Evolutionary conservation across 352 stramenopile genomes (phyloP).

Genomic region (Halophytophthora polymorphica): DNA sequence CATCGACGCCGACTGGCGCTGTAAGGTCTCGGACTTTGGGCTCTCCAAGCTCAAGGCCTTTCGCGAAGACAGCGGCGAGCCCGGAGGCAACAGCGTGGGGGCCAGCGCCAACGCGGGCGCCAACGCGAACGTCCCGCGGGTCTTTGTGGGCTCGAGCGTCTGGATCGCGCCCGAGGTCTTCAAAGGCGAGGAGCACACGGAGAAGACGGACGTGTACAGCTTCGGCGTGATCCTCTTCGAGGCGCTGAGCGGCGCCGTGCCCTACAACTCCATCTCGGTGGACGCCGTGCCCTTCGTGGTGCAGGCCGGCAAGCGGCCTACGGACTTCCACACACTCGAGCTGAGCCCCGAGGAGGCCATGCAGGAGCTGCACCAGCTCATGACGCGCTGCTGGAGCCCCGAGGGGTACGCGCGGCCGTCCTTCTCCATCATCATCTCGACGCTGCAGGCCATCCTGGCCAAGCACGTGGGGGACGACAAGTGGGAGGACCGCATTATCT

Average conservation of each 20-base stretch:
- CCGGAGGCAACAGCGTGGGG: constrained; percentile 4
- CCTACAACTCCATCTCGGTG: constrained; percentile 76
- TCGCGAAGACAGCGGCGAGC: constrained; percentile 49
- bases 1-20: constrained; percentile 85
- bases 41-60: constrained; percentile 85
- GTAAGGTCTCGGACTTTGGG: constrained; percentile 90
- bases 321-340: constrained; percentile 67
- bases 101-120: constrained; percentile 9
- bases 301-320: constrained; percentile 72
- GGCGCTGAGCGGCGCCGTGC: constrained; percentile 52
- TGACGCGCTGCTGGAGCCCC: constrained; percentile 76
- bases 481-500: constrained; percentile 85
- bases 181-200: constrained; percentile 80
- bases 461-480: constrained; percentile 73
- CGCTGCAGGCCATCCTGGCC: constrained; percentile 60
- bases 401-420: constrained; percentile 67
- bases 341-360: constrained; percentile 44
- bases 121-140: constrained; percentile 29
- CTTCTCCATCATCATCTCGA: constrained; percentile 82
- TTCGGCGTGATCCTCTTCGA: constrained; percentile 86
- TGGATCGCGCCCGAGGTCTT: constrained; percentile 92
- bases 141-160: constrained; percentile 84
- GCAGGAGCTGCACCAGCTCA: constrained; percentile 65
- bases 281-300: constrained; percentile 83
- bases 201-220: constrained; percentile 89